Percentiles rank a stretch among this genome's conserved stretches.
Evolutionary conservation across 2,329 filamentous ascomycete species (phyloP).

Genomic region (Ustulina deusta): DNA sequence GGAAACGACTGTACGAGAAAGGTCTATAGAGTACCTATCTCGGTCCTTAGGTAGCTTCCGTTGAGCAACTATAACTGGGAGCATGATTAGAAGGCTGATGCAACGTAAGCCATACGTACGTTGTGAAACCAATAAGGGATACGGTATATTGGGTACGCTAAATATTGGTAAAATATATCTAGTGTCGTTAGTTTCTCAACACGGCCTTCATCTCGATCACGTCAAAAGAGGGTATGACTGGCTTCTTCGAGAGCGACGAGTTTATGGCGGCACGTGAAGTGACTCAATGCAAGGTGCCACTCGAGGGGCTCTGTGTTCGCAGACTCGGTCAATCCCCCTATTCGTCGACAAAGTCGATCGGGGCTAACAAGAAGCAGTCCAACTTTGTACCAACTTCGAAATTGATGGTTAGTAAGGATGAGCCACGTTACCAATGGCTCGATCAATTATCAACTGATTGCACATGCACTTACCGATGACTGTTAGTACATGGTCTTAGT

Average conservation of each 20-base stretch:
- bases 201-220: neutral
- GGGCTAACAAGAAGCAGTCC: neutral
- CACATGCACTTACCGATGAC: neutral
- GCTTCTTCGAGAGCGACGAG: neutral
- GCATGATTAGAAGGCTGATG: neutral
- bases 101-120: neutral
- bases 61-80: neutral
- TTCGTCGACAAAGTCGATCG: neutral
- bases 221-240: neutral
- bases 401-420: neutral
- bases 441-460: neutral
- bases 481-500: conserved; percentile 1
- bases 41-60: neutral
- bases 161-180: neutral
- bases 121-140: conserved; percentile 4
- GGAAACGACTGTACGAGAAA: neutral
- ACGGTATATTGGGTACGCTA: neutral
- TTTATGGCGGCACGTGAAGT: conserved; percentile 7
- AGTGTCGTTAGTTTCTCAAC: neutral
- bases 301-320: neutral
- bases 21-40: neutral
- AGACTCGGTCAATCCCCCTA: neutral
- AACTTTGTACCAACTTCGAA: neutral
- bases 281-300: conserved; percentile 1
- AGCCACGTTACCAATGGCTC: neutral